Conservation (phyloP, 2,329 filamentous ascomycete species). For the Trichoderma lentiforme region DNA sequence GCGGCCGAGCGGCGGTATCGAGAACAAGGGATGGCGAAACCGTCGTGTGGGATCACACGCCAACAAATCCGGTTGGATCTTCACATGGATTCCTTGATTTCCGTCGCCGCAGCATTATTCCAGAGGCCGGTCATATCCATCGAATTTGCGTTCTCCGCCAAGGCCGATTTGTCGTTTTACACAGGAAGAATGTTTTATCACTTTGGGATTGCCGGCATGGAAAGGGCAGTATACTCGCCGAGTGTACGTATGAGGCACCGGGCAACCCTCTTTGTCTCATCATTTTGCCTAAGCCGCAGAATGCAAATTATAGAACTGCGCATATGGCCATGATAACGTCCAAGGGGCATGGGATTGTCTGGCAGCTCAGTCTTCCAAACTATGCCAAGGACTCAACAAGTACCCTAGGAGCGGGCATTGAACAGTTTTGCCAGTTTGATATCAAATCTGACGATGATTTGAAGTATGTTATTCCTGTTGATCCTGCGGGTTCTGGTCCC, state of each 20-base stretch:
- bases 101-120: slow-evolving; percentile 64
- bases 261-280: slow-evolving; percentile 79
- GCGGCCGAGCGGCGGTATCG: slow-evolving; percentile 76
- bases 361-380: slow-evolving; percentile 67
- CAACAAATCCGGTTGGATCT: slow-evolving; percentile 24
- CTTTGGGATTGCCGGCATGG: slow-evolving; percentile 74
- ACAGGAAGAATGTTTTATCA: slow-evolving; percentile 67
- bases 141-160: slow-evolving; percentile 75
- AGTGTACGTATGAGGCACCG: slow-evolving; percentile 50
- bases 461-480: slow-evolving; percentile 72
- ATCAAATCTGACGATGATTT: slow-evolving; percentile 59
- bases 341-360: slow-evolving; percentile 73
- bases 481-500: slow-evolving; percentile 73
- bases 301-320: slow-evolving; percentile 52
- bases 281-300: slow-evolving; percentile 62
- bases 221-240: slow-evolving; percentile 53
- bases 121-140: slow-evolving; percentile 68
- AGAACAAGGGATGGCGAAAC: slow-evolving; percentile 75
- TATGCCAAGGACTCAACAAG: slow-evolving; percentile 32
- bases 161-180: slow-evolving; percentile 75
- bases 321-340: slow-evolving; percentile 83
- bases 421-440: slow-evolving; percentile 69
- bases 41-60: slow-evolving; percentile 74
- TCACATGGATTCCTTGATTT: slow-evolving; percentile 40
- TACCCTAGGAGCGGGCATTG: slow-evolving; percentile 39